Percentiles rank a stretch among this genome's conserved stretches.
Conservation (phyloP, 352 stramenopile genomes). For the Phytophthora ramorum region DNA sequence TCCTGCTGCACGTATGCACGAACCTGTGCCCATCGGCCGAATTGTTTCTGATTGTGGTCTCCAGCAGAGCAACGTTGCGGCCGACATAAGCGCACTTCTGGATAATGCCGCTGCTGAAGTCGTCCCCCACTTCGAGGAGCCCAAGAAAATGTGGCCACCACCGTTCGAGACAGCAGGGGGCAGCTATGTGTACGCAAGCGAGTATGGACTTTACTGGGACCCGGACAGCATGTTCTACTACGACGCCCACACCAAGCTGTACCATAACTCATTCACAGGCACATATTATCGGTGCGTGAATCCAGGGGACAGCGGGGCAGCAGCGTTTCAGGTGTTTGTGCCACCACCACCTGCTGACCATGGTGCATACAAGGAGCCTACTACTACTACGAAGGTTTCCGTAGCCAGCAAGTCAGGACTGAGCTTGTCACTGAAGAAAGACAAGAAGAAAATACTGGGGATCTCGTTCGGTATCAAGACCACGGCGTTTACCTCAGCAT, state of each 20-base stretch:
- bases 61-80: conserved; percentile 44
- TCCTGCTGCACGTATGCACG: conserved; percentile 27
- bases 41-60: conserved; percentile 12
- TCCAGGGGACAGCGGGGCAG: conserved; percentile 19
- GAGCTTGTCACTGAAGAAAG: conserved; percentile 55
- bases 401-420: conserved; percentile 29
- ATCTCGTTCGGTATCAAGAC: conserved; percentile 75
- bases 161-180: conserved; percentile 83
- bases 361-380: conserved; percentile 27
- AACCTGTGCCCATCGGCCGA: conserved; percentile 8
- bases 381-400: conserved; percentile 19
- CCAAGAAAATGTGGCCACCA: conserved; percentile 79
- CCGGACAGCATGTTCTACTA: conserved; percentile 89
- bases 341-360: conserved; percentile 64
- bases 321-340: conserved; percentile 56
- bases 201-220: conserved; percentile 82
- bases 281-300: conserved; percentile 65
- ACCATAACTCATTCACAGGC: conserved; percentile 76
- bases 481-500: conserved; percentile 26
- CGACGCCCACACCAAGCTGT: conserved; percentile 73
- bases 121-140: conserved; percentile 63
- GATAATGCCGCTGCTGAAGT: conserved; percentile 64
- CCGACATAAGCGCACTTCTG: conserved; percentile 72
- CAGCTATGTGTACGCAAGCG: conserved; percentile 75
- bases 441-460: conserved; percentile 63